phyloP scores from a whole-genome alignment of 345 rosid species.

The Kernera saxatilis region DNA sequence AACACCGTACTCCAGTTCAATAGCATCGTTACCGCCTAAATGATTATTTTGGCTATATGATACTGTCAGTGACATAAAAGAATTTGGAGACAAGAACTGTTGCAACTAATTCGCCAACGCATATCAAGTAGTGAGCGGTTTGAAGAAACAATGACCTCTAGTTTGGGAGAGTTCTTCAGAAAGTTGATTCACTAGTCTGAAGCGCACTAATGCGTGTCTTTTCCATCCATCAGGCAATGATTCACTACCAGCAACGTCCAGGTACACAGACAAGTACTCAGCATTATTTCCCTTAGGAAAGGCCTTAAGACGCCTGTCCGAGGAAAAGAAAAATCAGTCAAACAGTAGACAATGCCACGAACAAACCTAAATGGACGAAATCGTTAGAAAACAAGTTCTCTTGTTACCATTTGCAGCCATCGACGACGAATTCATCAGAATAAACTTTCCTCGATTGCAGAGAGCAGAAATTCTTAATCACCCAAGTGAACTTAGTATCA shows the following conservation, averaged over 20 bases:
- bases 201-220: constrained; percentile 39
- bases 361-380: background rate
- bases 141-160: background rate
- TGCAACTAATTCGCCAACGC: background rate
- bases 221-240: constrained; percentile 68
- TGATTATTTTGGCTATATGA: background rate
- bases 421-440: background rate
- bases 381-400: background rate
- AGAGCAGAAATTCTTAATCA: background rate
- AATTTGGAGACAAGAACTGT: background rate
- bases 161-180: constrained; percentile 29
- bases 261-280: constrained; percentile 58
- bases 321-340: background rate
- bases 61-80: background rate
- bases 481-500: constrained; percentile 3
- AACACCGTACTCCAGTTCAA: background rate
- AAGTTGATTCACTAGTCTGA: constrained; percentile 59
- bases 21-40: background rate
- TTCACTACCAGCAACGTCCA: constrained; percentile 50
- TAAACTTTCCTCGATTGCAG: background rate
- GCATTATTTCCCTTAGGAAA: background rate
- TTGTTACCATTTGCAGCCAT: constrained; percentile 2
- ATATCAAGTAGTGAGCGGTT: background rate
- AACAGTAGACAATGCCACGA: background rate
- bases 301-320: background rate